Conservation (phyloP, 768 basidiomycete genomes). For the Daedaleopsis nitida region DNA sequence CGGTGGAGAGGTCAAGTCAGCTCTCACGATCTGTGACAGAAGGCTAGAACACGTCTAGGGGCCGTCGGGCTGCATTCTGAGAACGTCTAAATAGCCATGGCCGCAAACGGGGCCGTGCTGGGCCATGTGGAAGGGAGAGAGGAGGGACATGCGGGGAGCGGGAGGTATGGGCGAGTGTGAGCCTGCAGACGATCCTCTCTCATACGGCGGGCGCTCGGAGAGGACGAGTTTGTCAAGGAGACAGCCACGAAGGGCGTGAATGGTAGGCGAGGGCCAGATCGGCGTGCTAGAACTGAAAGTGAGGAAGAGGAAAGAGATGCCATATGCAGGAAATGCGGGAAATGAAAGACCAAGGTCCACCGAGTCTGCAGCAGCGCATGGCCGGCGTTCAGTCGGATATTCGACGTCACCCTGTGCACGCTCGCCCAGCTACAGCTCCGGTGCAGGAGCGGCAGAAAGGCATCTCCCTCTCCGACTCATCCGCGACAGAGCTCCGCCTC, state of each 20-base stretch:
- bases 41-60: conserved; percentile 4
- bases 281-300: neutral
- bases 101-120: neutral
- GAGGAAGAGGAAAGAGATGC: neutral
- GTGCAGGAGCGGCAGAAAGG: conserved; percentile 5
- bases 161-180: neutral
- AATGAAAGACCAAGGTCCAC: neutral
- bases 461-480: conserved; percentile 1
- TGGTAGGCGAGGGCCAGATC: neutral
- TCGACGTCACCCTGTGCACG: conserved; percentile 18
- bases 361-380: neutral
- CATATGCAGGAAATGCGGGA: conserved; percentile 8
- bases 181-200: neutral
- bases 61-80: neutral
- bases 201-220: neutral
- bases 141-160: neutral
- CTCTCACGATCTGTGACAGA: neutral
- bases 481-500: too few species aligned
- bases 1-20: neutral
- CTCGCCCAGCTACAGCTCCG: neutral
- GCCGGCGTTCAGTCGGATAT: conserved; percentile 16
- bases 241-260: neutral
- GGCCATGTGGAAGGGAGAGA: neutral
- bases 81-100: neutral
- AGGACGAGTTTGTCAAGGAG: neutral